Conservation (phyloP, 2,329 filamentous ascomycete genomes). For the Stagonosporopsis chrysanthemi region DNA sequence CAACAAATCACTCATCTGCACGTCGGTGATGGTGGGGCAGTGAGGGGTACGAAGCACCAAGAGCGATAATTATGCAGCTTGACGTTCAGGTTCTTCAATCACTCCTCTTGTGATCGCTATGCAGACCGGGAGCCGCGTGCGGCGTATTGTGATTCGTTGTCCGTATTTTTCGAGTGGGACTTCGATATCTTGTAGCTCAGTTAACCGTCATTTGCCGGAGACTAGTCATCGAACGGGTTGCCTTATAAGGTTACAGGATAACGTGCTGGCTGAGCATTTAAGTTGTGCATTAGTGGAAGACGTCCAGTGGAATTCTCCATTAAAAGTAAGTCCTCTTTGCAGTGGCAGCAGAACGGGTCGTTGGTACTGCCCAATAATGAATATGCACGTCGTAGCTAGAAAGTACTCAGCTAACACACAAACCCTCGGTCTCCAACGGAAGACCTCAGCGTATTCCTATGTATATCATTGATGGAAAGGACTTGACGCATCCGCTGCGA, state of each 20-base stretch:
- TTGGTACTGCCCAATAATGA: background rate
- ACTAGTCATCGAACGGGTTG: conserved; percentile 1
- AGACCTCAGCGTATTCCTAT: background rate
- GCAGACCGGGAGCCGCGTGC: conserved; percentile 4
- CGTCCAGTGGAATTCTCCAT: background rate
- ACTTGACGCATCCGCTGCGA: background rate
- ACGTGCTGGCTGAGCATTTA: background rate
- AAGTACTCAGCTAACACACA: background rate
- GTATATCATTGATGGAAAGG: background rate
- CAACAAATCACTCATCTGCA: conserved; percentile 18
- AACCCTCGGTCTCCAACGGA: background rate
- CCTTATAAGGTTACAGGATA: background rate
- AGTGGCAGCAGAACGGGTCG: background rate
- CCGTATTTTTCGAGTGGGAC: background rate
- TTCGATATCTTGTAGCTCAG: conserved; percentile 4
- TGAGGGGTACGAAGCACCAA: conserved; percentile 14
- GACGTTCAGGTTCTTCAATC: background rate
- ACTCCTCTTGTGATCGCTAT: background rate
- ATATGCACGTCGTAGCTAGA: background rate
- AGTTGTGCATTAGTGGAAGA: background rate
- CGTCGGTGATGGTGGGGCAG: conserved; percentile 10
- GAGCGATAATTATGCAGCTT: conserved; percentile 7
- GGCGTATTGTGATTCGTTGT: conserved; percentile 4
- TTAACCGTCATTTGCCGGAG: conserved; percentile 12
- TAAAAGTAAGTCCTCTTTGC: no score